Evolutionary conservation across 2,329 filamentous ascomycete genomes (phyloP).

Genomic region (Diaporthe velutina): DNA sequence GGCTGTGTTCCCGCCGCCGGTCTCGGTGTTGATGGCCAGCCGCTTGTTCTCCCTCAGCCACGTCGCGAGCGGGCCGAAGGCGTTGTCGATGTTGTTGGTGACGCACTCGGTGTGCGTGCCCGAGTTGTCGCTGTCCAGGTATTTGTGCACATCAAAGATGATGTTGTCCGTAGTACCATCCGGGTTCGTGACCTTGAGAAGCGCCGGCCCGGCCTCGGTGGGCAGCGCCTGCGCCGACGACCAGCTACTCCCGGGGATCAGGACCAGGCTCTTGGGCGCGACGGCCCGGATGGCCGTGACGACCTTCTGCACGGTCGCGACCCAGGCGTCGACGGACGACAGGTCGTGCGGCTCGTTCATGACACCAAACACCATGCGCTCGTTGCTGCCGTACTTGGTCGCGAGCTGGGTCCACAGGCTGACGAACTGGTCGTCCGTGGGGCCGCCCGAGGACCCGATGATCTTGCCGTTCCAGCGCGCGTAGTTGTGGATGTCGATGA

Average conservation of each 20-base stretch:
- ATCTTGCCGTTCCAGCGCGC: constrained; percentile 73
- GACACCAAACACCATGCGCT: constrained; percentile 70
- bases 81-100: constrained; percentile 56
- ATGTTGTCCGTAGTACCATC: constrained; percentile 67
- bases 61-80: constrained; percentile 50
- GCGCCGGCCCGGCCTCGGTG: constrained; percentile 62
- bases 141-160: constrained; percentile 71
- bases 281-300: constrained; percentile 76
- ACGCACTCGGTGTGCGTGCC: constrained; percentile 66
- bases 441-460: constrained; percentile 72
- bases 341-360: constrained; percentile 77
- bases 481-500: constrained; percentile 55
- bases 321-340: constrained; percentile 65
- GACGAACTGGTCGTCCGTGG: constrained; percentile 63
- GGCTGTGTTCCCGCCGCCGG: constrained; percentile 51
- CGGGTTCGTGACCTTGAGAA: constrained; percentile 68
- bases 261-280: constrained; percentile 70
- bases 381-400: constrained; percentile 64
- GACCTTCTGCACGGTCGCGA: constrained; percentile 69
- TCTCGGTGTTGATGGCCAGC: constrained; percentile 52
- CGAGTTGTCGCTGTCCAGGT: constrained; percentile 66
- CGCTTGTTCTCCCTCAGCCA: constrained; percentile 51
- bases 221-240: constrained; percentile 63
- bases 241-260: constrained; percentile 73
- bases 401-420: constrained; percentile 69